Evolutionary conservation across 305 asterid species (phyloP), one percentile per base, ranked within the genome.

Genomic region (Fraxinus nigra): DNA sequence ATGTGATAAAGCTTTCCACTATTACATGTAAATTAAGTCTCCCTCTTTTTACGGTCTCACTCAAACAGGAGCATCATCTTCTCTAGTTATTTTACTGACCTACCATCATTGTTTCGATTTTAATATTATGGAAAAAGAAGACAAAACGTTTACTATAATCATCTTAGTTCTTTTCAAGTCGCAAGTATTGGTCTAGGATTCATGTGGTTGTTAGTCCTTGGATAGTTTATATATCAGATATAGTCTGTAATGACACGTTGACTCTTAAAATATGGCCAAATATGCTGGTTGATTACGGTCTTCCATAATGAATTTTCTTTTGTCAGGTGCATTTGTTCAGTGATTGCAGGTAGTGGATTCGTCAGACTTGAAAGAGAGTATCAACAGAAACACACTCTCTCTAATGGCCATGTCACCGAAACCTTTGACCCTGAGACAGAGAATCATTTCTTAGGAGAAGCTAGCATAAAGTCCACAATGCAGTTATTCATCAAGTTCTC

Each of bases 331-430:
- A 93, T 97, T 83, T 90, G 93, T 83, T 94, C 98, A 37, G 98
- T 97, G 87, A 90, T 94, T 70, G 97, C 93, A 18, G 99, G 98
- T 79, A 97, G 98, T 85, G 99, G 93, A 89, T 91, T 89, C 26
- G 91, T 94, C 78, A 90, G 97, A 81, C 92, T 96, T 74, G 98
- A 96, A 92, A 89, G 95, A 75, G 99, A 94, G 78, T 90, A 88
- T 87, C 95, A 84, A 56, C 95, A 90, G 90, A 92, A 85, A 81
- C 95, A 82, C 79, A 81, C 94, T 6, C 93, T 91, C 82, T 94
- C 98, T 72, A 94, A 92, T 85, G 97, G 94, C 72, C 98, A 92
- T 86, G 84, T 80, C 74, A 79, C 83, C 11, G 97, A 93, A 78
- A 75, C 94, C 18, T 78, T 89, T 87, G 95, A 92, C 81, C 88